Evolutionary conservation across 257 asterid species (phyloP).

Genomic region (Petunia secreta): DNA sequence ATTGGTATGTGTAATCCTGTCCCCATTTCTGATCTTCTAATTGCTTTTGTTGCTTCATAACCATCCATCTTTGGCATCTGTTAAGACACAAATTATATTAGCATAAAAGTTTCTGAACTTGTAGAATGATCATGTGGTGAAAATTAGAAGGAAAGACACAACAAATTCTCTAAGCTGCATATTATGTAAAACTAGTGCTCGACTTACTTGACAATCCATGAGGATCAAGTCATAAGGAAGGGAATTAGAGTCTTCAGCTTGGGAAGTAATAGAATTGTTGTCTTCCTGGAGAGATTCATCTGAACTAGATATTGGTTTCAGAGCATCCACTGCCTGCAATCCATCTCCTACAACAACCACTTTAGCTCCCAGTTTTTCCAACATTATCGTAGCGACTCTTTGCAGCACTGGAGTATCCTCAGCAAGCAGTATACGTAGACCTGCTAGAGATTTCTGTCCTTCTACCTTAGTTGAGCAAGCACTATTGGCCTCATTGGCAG

Average conservation of each 20-base stretch:
- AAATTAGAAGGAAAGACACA: neutral
- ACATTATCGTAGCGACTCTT: constrained; percentile 91
- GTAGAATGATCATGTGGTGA: neutral
- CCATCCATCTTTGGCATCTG: constrained; percentile 99
- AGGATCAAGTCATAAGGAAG: constrained; percentile 73
- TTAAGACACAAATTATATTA: neutral
- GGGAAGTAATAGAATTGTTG: constrained; percentile 26
- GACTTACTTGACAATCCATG: constrained; percentile 95
- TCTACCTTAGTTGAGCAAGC: constrained; percentile 32
- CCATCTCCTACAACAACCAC: constrained; percentile 91
- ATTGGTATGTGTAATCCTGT: constrained; percentile 76
- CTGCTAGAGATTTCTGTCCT: constrained; percentile 55
- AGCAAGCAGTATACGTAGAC: constrained; percentile 76
- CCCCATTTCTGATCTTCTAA: constrained; percentile 66
- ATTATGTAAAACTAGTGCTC: neutral
- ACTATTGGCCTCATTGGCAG: constrained; percentile 32
- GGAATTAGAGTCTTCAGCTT: constrained; percentile 25
- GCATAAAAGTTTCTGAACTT: neutral
- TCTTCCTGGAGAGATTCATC: constrained; percentile 37
- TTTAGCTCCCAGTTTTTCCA: constrained; percentile 85
- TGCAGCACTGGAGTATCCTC: constrained; percentile 90
- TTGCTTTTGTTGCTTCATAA: constrained; percentile 89
- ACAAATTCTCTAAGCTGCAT: neutral
- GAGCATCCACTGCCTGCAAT: constrained; percentile 72
- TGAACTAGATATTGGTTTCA: constrained; percentile 37